These are phyloP conservation scores for Tilletia setariae DNA, from an alignment of 1,284 basidiomycete genomes.

Conservation along the genomic window DNA sequence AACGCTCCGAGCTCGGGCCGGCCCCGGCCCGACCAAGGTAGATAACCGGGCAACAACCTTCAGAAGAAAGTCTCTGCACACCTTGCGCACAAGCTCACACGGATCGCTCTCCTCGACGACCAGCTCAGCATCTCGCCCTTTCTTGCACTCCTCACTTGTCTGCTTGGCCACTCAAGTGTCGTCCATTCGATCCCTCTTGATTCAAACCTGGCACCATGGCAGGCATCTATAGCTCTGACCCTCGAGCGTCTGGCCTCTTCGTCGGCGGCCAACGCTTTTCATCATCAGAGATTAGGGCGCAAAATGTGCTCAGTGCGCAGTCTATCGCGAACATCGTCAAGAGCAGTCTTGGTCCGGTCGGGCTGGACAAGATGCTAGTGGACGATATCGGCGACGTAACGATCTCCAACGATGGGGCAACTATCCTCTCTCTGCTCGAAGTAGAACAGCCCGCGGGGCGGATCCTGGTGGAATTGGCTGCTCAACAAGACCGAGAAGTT, in stretches of 20 bases:
- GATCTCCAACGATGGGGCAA: slow-evolving; percentile 98
- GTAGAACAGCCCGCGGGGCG: slow-evolving; percentile 88
- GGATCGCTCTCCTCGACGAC: too few relatives aligned
- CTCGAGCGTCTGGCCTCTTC: slow-evolving; percentile 60
- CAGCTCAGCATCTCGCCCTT: too few relatives aligned
- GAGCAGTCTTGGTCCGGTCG: slow-evolving; percentile 90
- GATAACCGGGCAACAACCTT: too few relatives aligned
- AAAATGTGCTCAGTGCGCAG: slow-evolving; percentile 86
- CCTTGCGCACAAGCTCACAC: too few relatives aligned
- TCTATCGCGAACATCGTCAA: slow-evolving; percentile 97
- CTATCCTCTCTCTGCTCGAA: slow-evolving; percentile 85
- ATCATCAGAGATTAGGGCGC: slow-evolving; percentile 92
- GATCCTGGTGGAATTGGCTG: slow-evolving; percentile 95
- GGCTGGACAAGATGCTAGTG: slow-evolving; percentile 69
- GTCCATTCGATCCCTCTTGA: too few relatives aligned
- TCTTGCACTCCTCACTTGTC: too few relatives aligned
- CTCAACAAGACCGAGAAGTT: slow-evolving; percentile 94
- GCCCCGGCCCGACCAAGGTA: too few relatives aligned
- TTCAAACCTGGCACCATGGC: slow-evolving; percentile 44
- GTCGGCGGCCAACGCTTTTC: slow-evolving; percentile 88
- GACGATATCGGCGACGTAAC: slow-evolving; percentile 99
- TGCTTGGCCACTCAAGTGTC: too few relatives aligned
- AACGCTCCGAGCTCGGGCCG: too few relatives aligned
- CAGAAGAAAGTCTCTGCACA: too few relatives aligned
- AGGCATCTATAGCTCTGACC: slow-evolving; percentile 52